phyloP scores from a whole-genome alignment of 164 flowering plant species.

The Tinospora cordifolia region DNA sequence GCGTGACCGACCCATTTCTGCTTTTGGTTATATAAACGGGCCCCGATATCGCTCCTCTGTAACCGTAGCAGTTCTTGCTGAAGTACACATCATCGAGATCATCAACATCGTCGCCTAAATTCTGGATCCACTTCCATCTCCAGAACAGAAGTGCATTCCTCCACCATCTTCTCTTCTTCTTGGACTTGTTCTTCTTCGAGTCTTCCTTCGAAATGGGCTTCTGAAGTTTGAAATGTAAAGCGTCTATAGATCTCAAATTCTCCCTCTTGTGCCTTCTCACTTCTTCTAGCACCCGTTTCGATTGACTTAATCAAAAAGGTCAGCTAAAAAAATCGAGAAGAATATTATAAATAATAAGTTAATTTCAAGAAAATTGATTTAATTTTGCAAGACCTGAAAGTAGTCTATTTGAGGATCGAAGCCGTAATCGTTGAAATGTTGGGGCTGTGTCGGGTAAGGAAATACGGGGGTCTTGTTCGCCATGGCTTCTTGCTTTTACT shows the following conservation, averaged over 20 bases:
- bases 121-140: conserved; percentile 38
- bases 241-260: conserved; percentile 44
- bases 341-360: too few relatives aligned
- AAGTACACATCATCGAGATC: conserved; percentile 20
- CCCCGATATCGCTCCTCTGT: conserved; percentile 48
- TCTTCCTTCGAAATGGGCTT: conserved; percentile 67
- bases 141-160: conserved; percentile 55
- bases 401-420: conserved; percentile 83
- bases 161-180: conserved; percentile 76
- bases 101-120: neutral
- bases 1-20: conserved; percentile 48
- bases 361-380: too few relatives aligned
- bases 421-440: conserved; percentile 87
- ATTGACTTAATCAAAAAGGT: neutral
- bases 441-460: conserved; percentile 51
- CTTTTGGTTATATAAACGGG: conserved; percentile 68
- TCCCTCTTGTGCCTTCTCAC: conserved; percentile 60
- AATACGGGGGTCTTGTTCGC: conserved; percentile 56
- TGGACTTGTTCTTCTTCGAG: conserved; percentile 33
- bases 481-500: conserved; percentile 15
- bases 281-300: conserved; percentile 62
- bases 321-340: neutral
- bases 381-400: conserved; percentile 65
- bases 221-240: conserved; percentile 66
- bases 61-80: conserved; percentile 15